Conservation (phyloP, 345 rosid species). For the Lepidium didymum region DNA sequence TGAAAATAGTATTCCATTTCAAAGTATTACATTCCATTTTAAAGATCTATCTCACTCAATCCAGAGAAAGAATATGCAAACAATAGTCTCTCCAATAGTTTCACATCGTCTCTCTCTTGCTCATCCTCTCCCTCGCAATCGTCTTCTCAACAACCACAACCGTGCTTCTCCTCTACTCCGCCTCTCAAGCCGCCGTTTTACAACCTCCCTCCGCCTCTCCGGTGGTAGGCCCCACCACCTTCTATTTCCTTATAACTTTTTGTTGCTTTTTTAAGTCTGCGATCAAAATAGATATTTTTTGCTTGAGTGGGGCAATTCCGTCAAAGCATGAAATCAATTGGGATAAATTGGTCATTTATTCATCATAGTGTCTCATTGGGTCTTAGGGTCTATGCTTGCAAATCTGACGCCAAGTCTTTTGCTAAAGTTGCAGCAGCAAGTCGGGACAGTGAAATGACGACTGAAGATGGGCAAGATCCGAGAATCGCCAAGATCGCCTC, state of each 20-base stretch:
- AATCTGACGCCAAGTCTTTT: conserved; percentile 22
- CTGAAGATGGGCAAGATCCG: conserved; percentile 44
- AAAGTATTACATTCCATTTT: neutral
- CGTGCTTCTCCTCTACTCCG: conserved; percentile 3
- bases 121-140: neutral
- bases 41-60: neutral
- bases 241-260: neutral
- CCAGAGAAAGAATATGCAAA: conserved; percentile 9
- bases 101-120: conserved; percentile 3
- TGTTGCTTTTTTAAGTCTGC: neutral
- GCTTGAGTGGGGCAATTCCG: conserved; percentile 24
- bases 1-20: neutral
- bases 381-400: conserved; percentile 14
- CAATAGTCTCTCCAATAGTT: neutral
- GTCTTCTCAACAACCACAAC: neutral
- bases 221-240: neutral
- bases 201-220: conserved; percentile 12
- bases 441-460: conserved; percentile 40
- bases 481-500: conserved; percentile 60
- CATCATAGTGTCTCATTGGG: neutral
- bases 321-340: conserved; percentile 3
- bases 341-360: conserved; percentile 13
- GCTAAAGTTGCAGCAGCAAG: conserved; percentile 17
- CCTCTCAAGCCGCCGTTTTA: conserved; percentile 1
- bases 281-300: conserved; percentile 1